These are phyloP conservation scores for Helianthus tuberosus DNA, from an alignment of 129 eudicot species.

Conservation along the genomic window DNA sequence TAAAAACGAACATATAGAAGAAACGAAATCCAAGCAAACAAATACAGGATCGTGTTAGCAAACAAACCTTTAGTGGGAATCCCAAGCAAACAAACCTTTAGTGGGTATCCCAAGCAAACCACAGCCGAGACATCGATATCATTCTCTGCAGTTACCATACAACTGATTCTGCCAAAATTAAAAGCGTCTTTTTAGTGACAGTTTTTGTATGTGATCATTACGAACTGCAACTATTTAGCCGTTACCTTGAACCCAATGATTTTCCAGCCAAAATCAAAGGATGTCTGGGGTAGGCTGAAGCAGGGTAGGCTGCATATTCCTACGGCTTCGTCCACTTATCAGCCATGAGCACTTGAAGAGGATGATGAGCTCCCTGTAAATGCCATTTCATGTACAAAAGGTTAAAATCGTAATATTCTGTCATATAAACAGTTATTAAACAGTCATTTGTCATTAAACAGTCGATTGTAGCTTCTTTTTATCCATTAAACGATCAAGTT, in stretches of 20 bases:
- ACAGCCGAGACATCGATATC: conserved; percentile 55
- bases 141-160: conserved; percentile 76
- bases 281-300: conserved; percentile 81
- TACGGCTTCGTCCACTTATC: too few relatives aligned
- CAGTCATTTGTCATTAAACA: too few relatives aligned
- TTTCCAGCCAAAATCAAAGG: conserved; percentile 82
- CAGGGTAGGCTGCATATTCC: too few relatives aligned
- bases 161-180: conserved; percentile 59
- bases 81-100: conserved; percentile 60
- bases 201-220: not conserved
- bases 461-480: too few relatives aligned
- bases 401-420: too few relatives aligned
- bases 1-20: not conserved
- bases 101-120: conserved; percentile 84
- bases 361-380: too few relatives aligned
- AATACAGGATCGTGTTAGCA: not conserved
- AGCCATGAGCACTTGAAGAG: too few relatives aligned
- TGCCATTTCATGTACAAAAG: too few relatives aligned
- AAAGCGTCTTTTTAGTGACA: conserved; percentile 1
- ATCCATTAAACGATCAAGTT: too few relatives aligned
- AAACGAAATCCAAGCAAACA: not conserved
- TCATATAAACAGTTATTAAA: too few relatives aligned
- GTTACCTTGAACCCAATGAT: conserved; percentile 91
- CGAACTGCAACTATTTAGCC: not conserved
- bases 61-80: too few relatives aligned